A percentile compares a stretch with the other conserved stretches of the same genome.
Evolutionary conservation across 1,284 basidiomycete genomes (phyloP).

Genomic region (Chalciporus sp.): DNA sequence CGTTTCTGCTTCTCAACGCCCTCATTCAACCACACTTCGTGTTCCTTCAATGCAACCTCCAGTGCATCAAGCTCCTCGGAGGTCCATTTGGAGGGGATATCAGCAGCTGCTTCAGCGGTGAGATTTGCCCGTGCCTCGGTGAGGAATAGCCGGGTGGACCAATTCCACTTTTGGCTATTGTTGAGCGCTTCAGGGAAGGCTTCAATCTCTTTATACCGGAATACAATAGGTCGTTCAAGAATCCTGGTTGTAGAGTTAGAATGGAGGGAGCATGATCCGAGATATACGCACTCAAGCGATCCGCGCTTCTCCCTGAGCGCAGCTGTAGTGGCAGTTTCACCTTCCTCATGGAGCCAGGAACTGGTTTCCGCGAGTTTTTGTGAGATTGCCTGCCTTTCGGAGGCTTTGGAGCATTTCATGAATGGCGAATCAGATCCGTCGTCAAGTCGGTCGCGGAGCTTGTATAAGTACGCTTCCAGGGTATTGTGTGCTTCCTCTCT

Average conservation of each 20-base stretch:
- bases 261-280: neutral
- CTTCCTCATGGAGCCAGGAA: conserved; percentile 84
- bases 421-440: conserved; percentile 71
- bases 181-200: conserved; percentile 74
- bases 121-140: conserved; percentile 76
- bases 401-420: conserved; percentile 74
- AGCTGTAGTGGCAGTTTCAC: conserved; percentile 80
- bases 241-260: conserved; percentile 46
- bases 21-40: conserved; percentile 79
- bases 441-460: conserved; percentile 81
- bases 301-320: conserved; percentile 75
- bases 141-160: conserved; percentile 80
- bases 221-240: conserved; percentile 81
- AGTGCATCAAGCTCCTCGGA: conserved; percentile 77
- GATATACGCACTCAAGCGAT: conserved; percentile 73
- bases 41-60: conserved; percentile 73
- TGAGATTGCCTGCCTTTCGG: conserved; percentile 70
- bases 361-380: conserved; percentile 72
- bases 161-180: conserved; percentile 82
- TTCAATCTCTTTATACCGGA: conserved; percentile 86
- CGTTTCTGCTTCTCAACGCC: conserved; percentile 80
- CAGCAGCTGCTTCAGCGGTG: conserved; percentile 57
- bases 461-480: conserved; percentile 92
- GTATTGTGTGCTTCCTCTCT: conserved; percentile 91
- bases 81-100: conserved; percentile 76